phyloP scores from a whole-genome alignment of 768 basidiomycete species.

The Amanita phalloides region DNA sequence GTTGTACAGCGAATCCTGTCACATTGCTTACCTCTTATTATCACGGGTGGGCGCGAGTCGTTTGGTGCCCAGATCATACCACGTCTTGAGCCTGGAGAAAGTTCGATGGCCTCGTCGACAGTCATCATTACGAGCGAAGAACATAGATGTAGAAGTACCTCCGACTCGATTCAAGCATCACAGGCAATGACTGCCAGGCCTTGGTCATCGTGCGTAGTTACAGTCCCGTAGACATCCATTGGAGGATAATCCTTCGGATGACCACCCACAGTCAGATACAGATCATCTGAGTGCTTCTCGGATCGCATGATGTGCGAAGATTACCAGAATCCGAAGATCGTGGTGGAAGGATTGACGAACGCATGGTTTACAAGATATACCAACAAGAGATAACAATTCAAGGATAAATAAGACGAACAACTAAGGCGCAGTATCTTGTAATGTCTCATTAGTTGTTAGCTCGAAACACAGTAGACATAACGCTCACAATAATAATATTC shows the following conservation, averaged over 20 bases:
- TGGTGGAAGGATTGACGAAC: not conserved
- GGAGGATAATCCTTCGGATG: not conserved
- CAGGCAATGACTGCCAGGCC: slow-evolving; percentile 31
- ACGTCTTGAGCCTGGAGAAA: too few species aligned
- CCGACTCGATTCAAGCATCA: slow-evolving; percentile 20
- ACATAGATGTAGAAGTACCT: slow-evolving; percentile 13
- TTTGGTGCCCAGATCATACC: slow-evolving; percentile 41
- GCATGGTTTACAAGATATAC: slow-evolving; percentile 4
- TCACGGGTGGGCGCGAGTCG: slow-evolving; percentile 41
- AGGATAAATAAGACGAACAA: slow-evolving; percentile 3
- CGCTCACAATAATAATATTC: slow-evolving; percentile 86
- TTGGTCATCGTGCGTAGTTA: slow-evolving; percentile 34
- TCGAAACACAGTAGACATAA: not conserved
- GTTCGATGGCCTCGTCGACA: slow-evolving; percentile 20
- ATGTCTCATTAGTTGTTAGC: not conserved
- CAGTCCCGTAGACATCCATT: slow-evolving; percentile 15
- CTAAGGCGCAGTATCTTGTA: slow-evolving; percentile 31
- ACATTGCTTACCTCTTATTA: slow-evolving; percentile 26
- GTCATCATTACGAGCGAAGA: not conserved
- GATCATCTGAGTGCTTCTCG: not conserved
- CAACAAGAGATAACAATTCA: not conserved
- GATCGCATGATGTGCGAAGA: not conserved
- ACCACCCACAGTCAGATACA: too few species aligned
- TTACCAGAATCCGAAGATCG: too few species aligned
- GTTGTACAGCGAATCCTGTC: not conserved